phyloP scores from a whole-genome alignment of 1,284 basidiomycete genomes.

The Cryptococcus hybrid region DNA sequence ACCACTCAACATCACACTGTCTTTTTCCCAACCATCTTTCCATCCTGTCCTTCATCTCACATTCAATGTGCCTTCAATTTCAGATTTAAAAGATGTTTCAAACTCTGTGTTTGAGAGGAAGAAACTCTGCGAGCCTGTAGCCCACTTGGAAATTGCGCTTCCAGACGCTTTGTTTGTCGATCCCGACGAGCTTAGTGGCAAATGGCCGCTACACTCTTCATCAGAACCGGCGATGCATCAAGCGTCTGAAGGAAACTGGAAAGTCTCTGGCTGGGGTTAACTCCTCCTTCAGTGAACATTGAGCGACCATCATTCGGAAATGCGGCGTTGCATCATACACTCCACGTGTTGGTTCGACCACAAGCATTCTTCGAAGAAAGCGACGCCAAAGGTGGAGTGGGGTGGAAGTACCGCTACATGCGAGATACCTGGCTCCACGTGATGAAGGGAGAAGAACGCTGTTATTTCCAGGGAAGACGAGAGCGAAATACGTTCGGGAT shows the following conservation, averaged over 20 bases:
- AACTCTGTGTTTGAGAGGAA: slow-evolving; percentile 4
- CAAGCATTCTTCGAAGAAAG: not conserved
- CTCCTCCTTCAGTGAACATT: slow-evolving; percentile 5
- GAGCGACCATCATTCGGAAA: slow-evolving; percentile 3
- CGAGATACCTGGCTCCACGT: slow-evolving; percentile 31
- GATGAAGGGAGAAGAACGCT: slow-evolving; percentile 11
- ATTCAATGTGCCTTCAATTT: slow-evolving; percentile 1
- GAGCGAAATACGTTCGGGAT: slow-evolving; percentile 8
- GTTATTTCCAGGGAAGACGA: slow-evolving; percentile 8
- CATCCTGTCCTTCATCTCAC: slow-evolving; percentile 10
- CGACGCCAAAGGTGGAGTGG: not conserved
- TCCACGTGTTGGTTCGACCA: not conserved
- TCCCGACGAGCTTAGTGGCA: slow-evolving; percentile 9
- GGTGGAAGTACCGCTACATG: slow-evolving; percentile 37
- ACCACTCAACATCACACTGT: slow-evolving; percentile 3
- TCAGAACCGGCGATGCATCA: not conserved
- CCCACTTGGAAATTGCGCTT: slow-evolving; percentile 22
- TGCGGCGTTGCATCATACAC: not conserved
- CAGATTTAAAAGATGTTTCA: too few relatives aligned
- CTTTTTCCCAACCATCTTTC: slow-evolving; percentile 12
- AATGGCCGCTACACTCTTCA: not conserved
- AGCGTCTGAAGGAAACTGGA: not conserved
- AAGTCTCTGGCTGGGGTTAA: not conserved
- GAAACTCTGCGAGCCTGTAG: not conserved
- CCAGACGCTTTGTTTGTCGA: slow-evolving; percentile 35